Conservation (phyloP, 805 yeast genomes). For the Suhomyces sp. region DNA sequence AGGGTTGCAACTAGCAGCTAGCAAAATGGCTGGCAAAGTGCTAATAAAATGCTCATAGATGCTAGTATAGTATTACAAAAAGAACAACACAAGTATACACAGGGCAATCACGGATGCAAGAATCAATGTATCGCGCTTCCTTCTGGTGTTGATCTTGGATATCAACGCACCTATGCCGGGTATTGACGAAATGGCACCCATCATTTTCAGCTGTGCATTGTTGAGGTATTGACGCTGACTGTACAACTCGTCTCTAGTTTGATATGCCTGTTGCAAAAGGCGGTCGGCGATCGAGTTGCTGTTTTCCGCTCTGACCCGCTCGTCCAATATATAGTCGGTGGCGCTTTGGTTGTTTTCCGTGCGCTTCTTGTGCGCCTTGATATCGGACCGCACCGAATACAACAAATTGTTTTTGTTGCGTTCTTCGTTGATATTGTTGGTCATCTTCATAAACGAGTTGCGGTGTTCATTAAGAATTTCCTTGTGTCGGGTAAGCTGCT, state of each 20-base stretch:
- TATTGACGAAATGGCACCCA: conserved; percentile 58
- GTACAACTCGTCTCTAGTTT: conserved; percentile 80
- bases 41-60: background rate
- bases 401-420: conserved; percentile 73
- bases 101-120: conserved; percentile 68
- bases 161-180: conserved; percentile 83
- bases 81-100: conserved; percentile 66
- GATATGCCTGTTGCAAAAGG: conserved; percentile 78
- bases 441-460: conserved; percentile 58
- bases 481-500: conserved; percentile 79
- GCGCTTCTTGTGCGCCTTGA: conserved; percentile 60
- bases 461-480: conserved; percentile 73
- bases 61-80: background rate
- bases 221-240: conserved; percentile 66
- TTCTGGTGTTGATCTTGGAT: conserved; percentile 79
- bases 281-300: conserved; percentile 77
- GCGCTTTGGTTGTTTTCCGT: conserved; percentile 34
- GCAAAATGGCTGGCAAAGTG: background rate
- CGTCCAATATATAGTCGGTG: conserved; percentile 75
- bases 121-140: conserved; percentile 84
- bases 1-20: background rate
- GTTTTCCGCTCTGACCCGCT: conserved; percentile 66
- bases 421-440: conserved; percentile 61
- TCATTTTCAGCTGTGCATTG: conserved; percentile 61
- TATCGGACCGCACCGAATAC: conserved; percentile 74